Base-by-base conservation (phyloP, 2,329 filamentous ascomycete species). In the Trichoderma polysporum region DNA sequence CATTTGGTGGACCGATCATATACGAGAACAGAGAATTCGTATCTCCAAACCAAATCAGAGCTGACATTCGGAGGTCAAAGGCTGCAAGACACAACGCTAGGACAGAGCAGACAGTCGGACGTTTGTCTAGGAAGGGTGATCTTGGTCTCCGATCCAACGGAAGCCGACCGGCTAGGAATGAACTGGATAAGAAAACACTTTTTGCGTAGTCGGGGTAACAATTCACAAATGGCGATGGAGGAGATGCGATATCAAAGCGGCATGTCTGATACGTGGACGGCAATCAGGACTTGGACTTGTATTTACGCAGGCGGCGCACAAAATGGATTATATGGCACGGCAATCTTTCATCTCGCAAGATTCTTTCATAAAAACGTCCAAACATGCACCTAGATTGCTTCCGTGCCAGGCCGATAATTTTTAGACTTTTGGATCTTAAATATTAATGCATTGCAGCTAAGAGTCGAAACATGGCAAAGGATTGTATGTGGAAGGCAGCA, bases 21-120 rank as follows among this genome's bases (percentile, higher is more conserved):
- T 99, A 97, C 81, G 93, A 98, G 84, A 98, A 98, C 83, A 95
- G 93, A 84, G 91, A 97, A 78, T 99, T 97, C 74, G 92, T 99
- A 63, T 95, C 91, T 72, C 95, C 95, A 10, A 99, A 99, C 86
- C 92, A 97, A 80, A 88, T 98, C 70, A 86, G 95, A 71, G 85
- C 92, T 47, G 95, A 98, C 70, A 79, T 97, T 72, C 85, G 92
- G 72, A 83, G 88, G 79, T 84, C 86, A 72, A 93, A 92, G 83
- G 92, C 94, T 0, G 86, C 88, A 57, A 88, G 88, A 72, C 94
- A 96, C 81, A 91, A 92, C 71, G 84, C 85, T 66, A 86, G 95
- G 68, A 87, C 89, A 33, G 93, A 97, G 76, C 88, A 91, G 72
- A 83, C 86, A 71, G 83, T 90, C 58, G 92, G 94, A 75, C 86